These are phyloP conservation scores for Linaria vulgaris DNA, from an alignment of 257 asterid genomes.

Conservation along the genomic window DNA sequence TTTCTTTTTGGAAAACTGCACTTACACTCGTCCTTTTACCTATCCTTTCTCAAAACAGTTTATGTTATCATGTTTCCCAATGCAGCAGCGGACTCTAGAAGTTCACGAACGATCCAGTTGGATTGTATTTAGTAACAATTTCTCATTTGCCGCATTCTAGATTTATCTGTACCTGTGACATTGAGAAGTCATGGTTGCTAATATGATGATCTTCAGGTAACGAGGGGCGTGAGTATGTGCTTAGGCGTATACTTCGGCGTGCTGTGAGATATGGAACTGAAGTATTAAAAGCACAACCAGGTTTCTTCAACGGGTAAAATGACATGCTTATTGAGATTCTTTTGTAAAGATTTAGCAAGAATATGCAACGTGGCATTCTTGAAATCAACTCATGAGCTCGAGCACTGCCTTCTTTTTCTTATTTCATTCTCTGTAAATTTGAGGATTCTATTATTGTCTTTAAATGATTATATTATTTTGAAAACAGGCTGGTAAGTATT, in stretches of 20 bases:
- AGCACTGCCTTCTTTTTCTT: not conserved
- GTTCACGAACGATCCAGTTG: too few species aligned
- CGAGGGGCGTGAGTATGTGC: slow-evolving; percentile 97
- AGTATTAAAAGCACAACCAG: slow-evolving; percentile 82
- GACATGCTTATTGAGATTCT: slow-evolving; percentile 2
- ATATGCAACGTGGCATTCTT: not conserved
- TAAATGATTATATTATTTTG: slow-evolving; percentile 25
- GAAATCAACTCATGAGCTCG: slow-evolving; percentile 1
- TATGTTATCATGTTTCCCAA: too few species aligned
- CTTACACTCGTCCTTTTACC: too few species aligned
- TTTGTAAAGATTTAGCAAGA: not conserved
- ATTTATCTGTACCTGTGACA: not conserved
- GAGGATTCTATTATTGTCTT: slow-evolving; percentile 10
- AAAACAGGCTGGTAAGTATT: slow-evolving; percentile 69
- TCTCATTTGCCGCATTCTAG: too few species aligned
- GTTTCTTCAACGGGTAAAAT: slow-evolving; percentile 81
- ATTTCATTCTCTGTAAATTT: slow-evolving; percentile 10
- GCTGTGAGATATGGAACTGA: slow-evolving; percentile 99
- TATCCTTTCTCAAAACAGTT: too few species aligned
- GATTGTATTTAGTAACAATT: too few species aligned
- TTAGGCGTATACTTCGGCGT: slow-evolving; percentile 93
- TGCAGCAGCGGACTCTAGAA: too few species aligned
- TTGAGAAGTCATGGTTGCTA: not conserved
- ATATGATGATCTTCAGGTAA: slow-evolving; percentile 57
- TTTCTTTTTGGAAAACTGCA: too few species aligned